A percentile compares a stretch with the other conserved stretches of the same genome.
Evolutionary conservation across 2,329 filamentous ascomycete genomes (phyloP).

Genomic region (Arthrinium puccinioides): DNA sequence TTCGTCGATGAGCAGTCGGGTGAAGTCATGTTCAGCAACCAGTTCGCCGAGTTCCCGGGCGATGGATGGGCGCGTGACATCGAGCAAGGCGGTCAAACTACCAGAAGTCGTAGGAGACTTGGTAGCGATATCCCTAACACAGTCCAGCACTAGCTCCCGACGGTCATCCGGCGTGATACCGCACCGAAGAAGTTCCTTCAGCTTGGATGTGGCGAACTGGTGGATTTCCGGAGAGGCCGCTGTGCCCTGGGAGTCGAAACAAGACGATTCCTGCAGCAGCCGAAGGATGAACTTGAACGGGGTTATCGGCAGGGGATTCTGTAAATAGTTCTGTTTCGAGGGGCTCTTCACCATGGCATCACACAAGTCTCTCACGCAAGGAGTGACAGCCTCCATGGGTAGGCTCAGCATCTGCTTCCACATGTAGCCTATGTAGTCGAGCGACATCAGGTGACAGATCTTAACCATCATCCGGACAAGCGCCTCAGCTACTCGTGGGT

Average conservation of each 20-base stretch:
- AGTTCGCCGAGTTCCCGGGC: slow-evolving; percentile 48
- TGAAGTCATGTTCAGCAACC: slow-evolving; percentile 53
- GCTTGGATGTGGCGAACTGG: slow-evolving; percentile 51
- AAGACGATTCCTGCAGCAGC: slow-evolving; percentile 64
- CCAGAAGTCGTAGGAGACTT: slow-evolving; percentile 61
- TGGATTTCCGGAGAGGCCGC: slow-evolving; percentile 57
- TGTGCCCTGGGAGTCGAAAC: slow-evolving; percentile 42
- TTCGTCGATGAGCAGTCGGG: slow-evolving; percentile 56
- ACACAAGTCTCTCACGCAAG: slow-evolving; percentile 54
- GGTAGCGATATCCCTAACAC: slow-evolving; percentile 59
- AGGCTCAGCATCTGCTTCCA: slow-evolving; percentile 63
- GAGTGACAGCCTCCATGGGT: slow-evolving; percentile 55
- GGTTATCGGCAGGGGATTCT: slow-evolving; percentile 25
- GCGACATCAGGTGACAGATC: slow-evolving; percentile 41
- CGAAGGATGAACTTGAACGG: slow-evolving; percentile 52
- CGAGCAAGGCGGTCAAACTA: slow-evolving; percentile 59
- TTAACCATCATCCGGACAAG: slow-evolving; percentile 58
- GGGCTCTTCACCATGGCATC: slow-evolving; percentile 45
- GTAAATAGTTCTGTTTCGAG: slow-evolving; percentile 29
- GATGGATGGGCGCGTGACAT: slow-evolving; percentile 38
- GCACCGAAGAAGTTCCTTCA: slow-evolving; percentile 51
- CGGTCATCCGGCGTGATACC: slow-evolving; percentile 50
- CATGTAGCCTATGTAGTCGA: slow-evolving; percentile 51
- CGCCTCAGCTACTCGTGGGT: slow-evolving; percentile 77
- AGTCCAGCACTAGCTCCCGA: slow-evolving; percentile 55